Evolutionary conservation across 192 early-diverging fungal species (phyloP), one percentile per base, ranked within the genome.

Genomic region (Pilaira anomala): DNA sequence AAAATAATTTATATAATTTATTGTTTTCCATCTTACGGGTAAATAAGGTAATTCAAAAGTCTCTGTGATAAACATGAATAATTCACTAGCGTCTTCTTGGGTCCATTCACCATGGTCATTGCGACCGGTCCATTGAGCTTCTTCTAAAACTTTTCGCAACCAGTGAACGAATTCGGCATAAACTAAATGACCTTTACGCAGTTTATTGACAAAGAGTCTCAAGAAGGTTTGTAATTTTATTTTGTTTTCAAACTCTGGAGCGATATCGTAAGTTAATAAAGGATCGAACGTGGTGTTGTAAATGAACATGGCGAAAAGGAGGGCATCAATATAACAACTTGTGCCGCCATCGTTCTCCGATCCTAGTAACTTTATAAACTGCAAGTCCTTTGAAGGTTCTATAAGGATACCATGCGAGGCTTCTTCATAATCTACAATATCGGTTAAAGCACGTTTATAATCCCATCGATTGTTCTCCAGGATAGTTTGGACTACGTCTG

Each of bases 61-160:
- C 30, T 83, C 79, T 45, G 84, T 84, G 28, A 90, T 46, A 42
- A 88, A 88, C 66, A 90, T 54, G 62, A 86, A 90, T 14, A 90
- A 71, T 72, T 90, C 88, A 44, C 83, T 83, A 3, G 79, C 72
- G 61, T 90, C 88, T 63, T 90, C 84, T 69, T 90, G 88, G 6
- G 73, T 59, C 53, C 60, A 51, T 42, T 63, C 22, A 30, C 70
- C 63, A 5, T 12, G 9, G 5, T 44, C 12, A 49, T 69, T 51
- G 12, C 36, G 26, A 46, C 70, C 73, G 48, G 56, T 45, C 84
- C 85, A 89, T 22, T 80, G 79, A 53, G 78, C 78, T 18, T 61
- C 61, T 16, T 77, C 62, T 61, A 89, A 60, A 28, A 76, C 74
- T 24, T 70, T 61, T 19, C 85, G 67, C 29, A 89, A 54, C 57